A percentile compares a stretch with the other conserved stretches of the same genome.
phyloP scores from a whole-genome alignment of 2,329 filamentous ascomycete species.

The Fusarium nygamai region DNA sequence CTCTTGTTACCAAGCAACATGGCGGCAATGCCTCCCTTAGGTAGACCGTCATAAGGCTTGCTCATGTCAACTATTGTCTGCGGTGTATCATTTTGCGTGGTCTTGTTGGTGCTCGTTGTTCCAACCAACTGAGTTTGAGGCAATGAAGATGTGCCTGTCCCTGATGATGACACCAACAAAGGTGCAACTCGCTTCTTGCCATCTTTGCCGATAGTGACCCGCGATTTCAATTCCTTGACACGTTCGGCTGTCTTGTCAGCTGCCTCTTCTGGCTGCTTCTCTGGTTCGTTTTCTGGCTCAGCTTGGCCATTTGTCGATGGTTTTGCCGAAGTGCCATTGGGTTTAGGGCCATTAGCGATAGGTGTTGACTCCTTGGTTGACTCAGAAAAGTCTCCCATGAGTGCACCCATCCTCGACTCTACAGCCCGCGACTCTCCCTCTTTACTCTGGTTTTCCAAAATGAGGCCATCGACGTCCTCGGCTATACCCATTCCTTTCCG shows the following conservation, averaged over 20 bases:
- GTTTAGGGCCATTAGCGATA: conserved; percentile 63
- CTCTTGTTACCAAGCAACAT: conserved; percentile 94
- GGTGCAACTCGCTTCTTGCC: conserved; percentile 96
- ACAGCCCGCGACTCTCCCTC: conserved; percentile 89
- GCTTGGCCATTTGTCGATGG: conserved; percentile 52
- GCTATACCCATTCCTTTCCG: conserved; percentile 89
- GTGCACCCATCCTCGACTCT: conserved; percentile 95
- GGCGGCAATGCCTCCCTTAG: conserved; percentile 85
- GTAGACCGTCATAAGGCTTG: conserved; percentile 92
- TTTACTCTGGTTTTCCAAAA: conserved; percentile 91
- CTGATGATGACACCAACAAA: conserved; percentile 88
- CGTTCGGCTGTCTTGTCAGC: conserved; percentile 64
- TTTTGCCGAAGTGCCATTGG: conserved; percentile 49
- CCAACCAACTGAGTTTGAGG: conserved; percentile 90
- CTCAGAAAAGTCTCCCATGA: conserved; percentile 85
- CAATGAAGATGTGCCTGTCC: conserved; percentile 85
- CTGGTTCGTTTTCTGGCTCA: conserved; percentile 49
- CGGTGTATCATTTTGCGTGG: conserved; percentile 74
- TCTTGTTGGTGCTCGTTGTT: conserved; percentile 70
- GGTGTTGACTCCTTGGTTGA: conserved; percentile 62
- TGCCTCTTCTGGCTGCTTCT: conserved; percentile 56
- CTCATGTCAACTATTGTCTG: conserved; percentile 89
- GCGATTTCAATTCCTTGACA: conserved; percentile 77
- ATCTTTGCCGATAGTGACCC: conserved; percentile 95
- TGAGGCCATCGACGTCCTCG: conserved; percentile 88